Evolutionary conservation across 2,329 filamentous ascomycete species (phyloP).

Genomic region (Nannizziopsis barbatae): DNA sequence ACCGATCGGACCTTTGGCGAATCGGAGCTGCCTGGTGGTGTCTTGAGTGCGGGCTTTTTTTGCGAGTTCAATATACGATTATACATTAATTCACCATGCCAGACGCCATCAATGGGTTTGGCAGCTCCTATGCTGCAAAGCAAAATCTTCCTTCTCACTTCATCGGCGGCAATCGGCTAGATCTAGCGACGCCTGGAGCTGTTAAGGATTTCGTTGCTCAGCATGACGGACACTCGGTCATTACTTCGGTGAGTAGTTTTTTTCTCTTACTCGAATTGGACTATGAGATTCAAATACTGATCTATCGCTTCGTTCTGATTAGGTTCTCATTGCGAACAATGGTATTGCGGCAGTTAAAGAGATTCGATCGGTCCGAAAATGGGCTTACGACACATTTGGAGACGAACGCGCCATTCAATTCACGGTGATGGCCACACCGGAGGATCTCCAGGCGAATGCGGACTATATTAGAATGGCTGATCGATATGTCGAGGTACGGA

Average conservation of each 20-base stretch:
- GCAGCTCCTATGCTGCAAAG: slow-evolving; percentile 63
- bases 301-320: slow-evolving; percentile 4
- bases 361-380: slow-evolving; percentile 98
- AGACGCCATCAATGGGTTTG: slow-evolving; percentile 40
- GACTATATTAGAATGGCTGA: slow-evolving; percentile 99
- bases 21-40: slow-evolving; percentile 5
- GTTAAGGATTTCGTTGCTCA: slow-evolving; percentile 93
- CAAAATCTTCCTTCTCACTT: slow-evolving; percentile 83
- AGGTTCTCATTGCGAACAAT: slow-evolving; percentile 99
- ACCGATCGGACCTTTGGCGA: neutral
- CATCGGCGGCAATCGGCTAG: slow-evolving; percentile 84
- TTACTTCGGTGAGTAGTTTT: slow-evolving; percentile 65
- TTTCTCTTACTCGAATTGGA: neutral
- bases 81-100: slow-evolving; percentile 28
- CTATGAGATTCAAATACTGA: neutral
- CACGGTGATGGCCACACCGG: slow-evolving; percentile 98
- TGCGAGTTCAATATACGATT: slow-evolving; percentile 4
- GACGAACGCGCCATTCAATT: slow-evolving; percentile 98
- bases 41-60: slow-evolving; percentile 8
- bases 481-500: slow-evolving; percentile 78
- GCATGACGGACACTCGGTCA: slow-evolving; percentile 91
- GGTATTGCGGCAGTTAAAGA: slow-evolving; percentile 99
- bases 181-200: slow-evolving; percentile 66
- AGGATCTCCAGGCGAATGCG: slow-evolving; percentile 93
- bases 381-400: slow-evolving; percentile 99